phyloP scores from a whole-genome alignment of 441 rosid genomes.

The Omphalea diandra region DNA sequence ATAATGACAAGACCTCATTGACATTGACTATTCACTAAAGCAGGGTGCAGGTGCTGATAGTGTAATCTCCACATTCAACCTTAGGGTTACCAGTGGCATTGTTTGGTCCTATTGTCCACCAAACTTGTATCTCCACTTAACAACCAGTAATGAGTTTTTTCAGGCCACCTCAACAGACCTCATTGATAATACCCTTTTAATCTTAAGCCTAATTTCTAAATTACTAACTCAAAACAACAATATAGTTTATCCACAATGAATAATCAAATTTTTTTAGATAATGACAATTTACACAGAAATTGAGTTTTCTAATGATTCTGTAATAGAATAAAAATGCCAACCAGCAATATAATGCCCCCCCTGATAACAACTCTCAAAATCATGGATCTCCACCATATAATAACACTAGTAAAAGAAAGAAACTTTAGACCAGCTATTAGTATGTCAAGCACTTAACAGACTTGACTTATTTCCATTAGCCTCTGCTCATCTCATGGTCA shows the following conservation, averaged over 20 bases:
- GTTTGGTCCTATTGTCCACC: background rate
- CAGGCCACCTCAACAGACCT: background rate
- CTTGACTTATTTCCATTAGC: too few species aligned
- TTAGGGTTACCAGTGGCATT: background rate
- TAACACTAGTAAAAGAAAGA: too few species aligned
- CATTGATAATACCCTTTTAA: background rate
- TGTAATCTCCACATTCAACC: background rate
- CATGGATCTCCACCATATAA: too few species aligned
- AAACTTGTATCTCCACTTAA: background rate
- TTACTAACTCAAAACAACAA: background rate
- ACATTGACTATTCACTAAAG: too few species aligned
- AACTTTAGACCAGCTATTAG: too few species aligned
- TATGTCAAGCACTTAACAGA: too few species aligned
- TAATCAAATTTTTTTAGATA: background rate
- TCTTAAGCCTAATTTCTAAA: constrained; percentile 1
- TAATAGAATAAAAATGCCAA: background rate
- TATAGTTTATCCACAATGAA: background rate
- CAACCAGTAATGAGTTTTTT: background rate
- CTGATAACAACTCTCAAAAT: too few species aligned
- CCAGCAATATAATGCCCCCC: background rate
- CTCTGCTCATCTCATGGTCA: too few species aligned
- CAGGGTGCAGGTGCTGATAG: background rate
- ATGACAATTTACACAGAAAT: background rate
- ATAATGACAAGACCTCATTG: background rate
- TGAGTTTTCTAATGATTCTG: background rate